Evolutionary conservation across 2,329 filamentous ascomycete species (phyloP), one percentile per base, ranked within the genome.

Genomic region (Rhynchosporium agropyri): DNA sequence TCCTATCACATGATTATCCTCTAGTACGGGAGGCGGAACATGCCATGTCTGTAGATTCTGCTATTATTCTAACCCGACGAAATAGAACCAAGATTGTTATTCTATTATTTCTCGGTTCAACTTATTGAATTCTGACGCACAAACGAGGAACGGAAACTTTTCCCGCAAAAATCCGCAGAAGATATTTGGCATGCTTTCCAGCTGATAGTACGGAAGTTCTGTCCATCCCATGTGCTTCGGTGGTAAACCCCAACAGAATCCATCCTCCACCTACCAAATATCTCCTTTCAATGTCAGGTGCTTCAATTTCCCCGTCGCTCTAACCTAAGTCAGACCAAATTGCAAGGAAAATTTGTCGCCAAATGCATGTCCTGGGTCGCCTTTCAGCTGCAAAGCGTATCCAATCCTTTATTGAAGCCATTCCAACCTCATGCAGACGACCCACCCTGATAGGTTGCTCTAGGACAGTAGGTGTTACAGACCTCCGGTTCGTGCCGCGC

Each of bases 1-100:
- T 7, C 48, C 2, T 13, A 33, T 50, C 48, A 50, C 48, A 50
- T 50, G 48, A 50, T 33, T 33, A 13, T 13, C 48, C 12, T 50
- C 15, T n/a, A 13, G 48, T 50, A 50, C 48, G 48, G 48, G 48
- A 33, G 48, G n/a, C 48, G 48, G 10, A 50, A 15, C 48, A 33
- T 15, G 15, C 28, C 48, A 50, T 50, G 43, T 46, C 43, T 26
- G 43, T 46, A 20, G 43, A 46, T 46, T 26, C 40, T 13, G 43
- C 43, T 46, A 13, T 20, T 46, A 8, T n/a, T 43, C 42, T 12
- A 43, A 8, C 42, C 42, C 42, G 7, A 43, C 6, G n/a, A 20
- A 46, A 9, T 20, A 46, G n/a, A 26, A 20, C 43, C 43, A 46
- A 46, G 43, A 46, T 46, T 26, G 13, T 26, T 26, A 26, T n/a